Base-by-base conservation (phyloP, 306 rosid species). In the Coriaria nepalensis region DNA sequence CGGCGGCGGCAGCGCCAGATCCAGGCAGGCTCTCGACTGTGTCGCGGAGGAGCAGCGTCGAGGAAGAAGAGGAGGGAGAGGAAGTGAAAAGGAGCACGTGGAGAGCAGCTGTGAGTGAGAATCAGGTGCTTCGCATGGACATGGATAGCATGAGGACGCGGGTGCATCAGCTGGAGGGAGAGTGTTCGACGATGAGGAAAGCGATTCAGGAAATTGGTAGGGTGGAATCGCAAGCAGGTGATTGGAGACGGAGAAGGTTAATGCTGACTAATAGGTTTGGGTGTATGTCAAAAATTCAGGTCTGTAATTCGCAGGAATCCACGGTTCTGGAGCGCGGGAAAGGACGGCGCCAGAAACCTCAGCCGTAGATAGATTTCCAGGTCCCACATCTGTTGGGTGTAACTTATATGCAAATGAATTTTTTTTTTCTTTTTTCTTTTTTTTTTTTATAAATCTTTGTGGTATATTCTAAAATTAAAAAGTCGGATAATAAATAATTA, bases 121-220 rank as follows among this genome's bases (percentile, higher is more conserved):
- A 85, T 79, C 98, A 90, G 67, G 95, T 90, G 79, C 72, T 90
- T 43, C 98, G 92, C 11, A 37, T 90, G 52, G 98, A 82, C 52
- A 90, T 90, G 94, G 98, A 90, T 72, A 85, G 95, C 79, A 90
- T 85, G 98, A 79, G 94, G 87, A 85, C 96, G 76, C 98, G 98
- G 53, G 98, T 90, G 57, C 87, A 82, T 56, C 93, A 85, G 50
- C 75, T 90, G 36, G 98, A 90, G 65, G 80, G 94, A 8, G 98
- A 90, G 46, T 90, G 98, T 33, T 90, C 96, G 4, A 75, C 81
- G 0, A 90, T 90, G 98, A 83, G 79, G 58, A 77, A 49, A 49
- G 94, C 79, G 38, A 82, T 90, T 40, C 79, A 73, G 38, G 73
- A 79, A 61, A 68, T 82, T 48, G 96, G 85, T 9, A 65, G 65